Evolutionary conservation across 2,329 filamentous ascomycete species (phyloP), one percentile per base, ranked within the genome.

Genomic region (Podosphaera aphanis): DNA sequence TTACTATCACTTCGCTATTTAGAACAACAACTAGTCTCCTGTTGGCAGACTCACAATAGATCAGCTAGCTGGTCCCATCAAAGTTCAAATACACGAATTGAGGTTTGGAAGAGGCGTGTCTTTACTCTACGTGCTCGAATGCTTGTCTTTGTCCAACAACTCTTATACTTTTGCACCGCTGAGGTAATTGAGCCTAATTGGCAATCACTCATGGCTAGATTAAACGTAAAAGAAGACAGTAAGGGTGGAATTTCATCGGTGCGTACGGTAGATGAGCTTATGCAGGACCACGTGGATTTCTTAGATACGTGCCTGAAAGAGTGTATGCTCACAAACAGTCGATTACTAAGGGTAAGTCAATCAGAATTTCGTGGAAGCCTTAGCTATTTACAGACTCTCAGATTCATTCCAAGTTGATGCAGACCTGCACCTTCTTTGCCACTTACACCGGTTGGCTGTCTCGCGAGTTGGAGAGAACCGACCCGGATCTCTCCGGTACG

Each of bases 241-340:
- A 57, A 61, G 47, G 59, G 60, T 27, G 59, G 60, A 2, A 46
- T 49, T 20, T 56, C 56, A n/a, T 59, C 63, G 5, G 66, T 65
- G 36, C 64, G 85, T 33, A 98, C 90, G 0, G 90, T 98, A 1
- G 90, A 98, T 57, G 85, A 95, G 64, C 65, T 98, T 58, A 98
- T 98, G 90, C 84, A 95, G 64, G 86, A 95, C 58, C 90, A 98
- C 63, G 86, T 98, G 49, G 90, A 95, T 63, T 98, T 98, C 61
- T 66, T 98, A 42, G 90, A 94, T 56, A 95, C 90, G 3, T 98
- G 90, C 60, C 68, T 98, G 56, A 98, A 95, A 64, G 90, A 95
- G 64, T 95, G 90, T 66, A 95, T 95, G 85, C 70, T 98, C 52
- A 98, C 90, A 18, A 94, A 98, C 61, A 84, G 83, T 59, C 94